Evolutionary conservation across 768 basidiomycete species (phyloP).

Genomic region (Solioccasus polychromus): DNA sequence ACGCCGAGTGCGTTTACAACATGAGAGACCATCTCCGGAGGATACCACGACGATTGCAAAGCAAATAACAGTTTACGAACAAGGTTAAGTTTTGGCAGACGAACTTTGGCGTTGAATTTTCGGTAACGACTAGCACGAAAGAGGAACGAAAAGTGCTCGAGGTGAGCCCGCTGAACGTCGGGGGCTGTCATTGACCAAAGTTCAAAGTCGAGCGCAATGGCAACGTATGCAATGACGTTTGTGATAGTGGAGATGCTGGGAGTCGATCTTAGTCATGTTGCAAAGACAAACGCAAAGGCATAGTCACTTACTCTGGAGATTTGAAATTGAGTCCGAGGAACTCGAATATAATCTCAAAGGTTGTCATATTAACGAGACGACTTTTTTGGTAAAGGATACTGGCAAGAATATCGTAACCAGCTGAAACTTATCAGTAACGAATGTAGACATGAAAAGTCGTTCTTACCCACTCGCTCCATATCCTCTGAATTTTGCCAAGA

Average conservation of each 20-base stretch:
- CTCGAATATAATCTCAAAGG: conserved; percentile 81
- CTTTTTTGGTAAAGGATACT: conserved; percentile 71
- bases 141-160: conserved; percentile 80
- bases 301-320: conserved; percentile 63
- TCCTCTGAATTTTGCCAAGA: conserved; percentile 95
- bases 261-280: neutral
- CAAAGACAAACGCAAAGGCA: neutral
- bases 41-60: conserved; percentile 77
- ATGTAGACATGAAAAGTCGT: neutral
- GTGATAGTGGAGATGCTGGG: conserved; percentile 75
- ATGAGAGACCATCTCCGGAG: conserved; percentile 41
- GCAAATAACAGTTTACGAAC: conserved; percentile 79
- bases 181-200: conserved; percentile 74
- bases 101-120: conserved; percentile 74
- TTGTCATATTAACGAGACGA: conserved; percentile 70
- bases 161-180: conserved; percentile 75
- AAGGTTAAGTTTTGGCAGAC: conserved; percentile 67
- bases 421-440: conserved; percentile 37
- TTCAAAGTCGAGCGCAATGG: conserved; percentile 85
- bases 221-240: conserved; percentile 77
- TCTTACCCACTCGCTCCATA: conserved; percentile 83
- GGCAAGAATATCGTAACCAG: conserved; percentile 84
- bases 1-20: conserved; percentile 60
- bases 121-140: conserved; percentile 68
- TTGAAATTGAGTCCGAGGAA: conserved; percentile 85